Conservation (phyloP, 345 rosid species). For the Cardamine occulta region DNA sequence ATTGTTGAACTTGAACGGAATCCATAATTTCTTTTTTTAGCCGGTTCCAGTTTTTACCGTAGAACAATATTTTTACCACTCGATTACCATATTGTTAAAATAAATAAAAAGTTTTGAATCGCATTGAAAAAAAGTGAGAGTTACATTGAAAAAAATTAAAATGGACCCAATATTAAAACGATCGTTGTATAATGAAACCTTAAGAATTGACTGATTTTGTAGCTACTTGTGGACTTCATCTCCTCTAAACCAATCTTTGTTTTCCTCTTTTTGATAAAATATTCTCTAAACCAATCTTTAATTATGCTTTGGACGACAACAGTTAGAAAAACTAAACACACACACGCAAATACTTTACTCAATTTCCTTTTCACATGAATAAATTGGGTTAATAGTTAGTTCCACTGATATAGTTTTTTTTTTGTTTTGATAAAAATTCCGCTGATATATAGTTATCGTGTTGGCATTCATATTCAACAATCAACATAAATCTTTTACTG, state of each 20-base stretch:
- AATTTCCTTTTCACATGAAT: neutral
- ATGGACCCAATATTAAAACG: slow-evolving; percentile 27
- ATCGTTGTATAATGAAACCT: slow-evolving; percentile 9
- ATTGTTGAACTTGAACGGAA: too few relatives aligned
- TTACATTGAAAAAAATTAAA: slow-evolving; percentile 1
- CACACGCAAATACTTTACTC: neutral
- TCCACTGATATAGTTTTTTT: neutral
- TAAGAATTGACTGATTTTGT: slow-evolving; percentile 19
- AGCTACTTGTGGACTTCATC: slow-evolving; percentile 30
- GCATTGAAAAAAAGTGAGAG: neutral
- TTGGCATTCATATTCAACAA: slow-evolving; percentile 5
- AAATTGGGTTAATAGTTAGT: neutral
- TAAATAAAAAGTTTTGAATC: neutral
- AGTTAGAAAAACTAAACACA: neutral
- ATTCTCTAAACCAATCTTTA: neutral
- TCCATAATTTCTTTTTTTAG: neutral
- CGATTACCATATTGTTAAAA: too few relatives aligned
- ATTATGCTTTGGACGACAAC: neutral
- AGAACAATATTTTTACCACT: neutral
- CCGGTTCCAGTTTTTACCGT: neutral
- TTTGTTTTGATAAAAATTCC: too few relatives aligned
- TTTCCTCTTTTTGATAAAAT: neutral
- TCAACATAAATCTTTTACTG: neutral
- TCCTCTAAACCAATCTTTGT: neutral
- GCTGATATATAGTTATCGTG: neutral